Conservation (phyloP, 306 rosid genomes). For the Prunus kanzakura region DNA sequence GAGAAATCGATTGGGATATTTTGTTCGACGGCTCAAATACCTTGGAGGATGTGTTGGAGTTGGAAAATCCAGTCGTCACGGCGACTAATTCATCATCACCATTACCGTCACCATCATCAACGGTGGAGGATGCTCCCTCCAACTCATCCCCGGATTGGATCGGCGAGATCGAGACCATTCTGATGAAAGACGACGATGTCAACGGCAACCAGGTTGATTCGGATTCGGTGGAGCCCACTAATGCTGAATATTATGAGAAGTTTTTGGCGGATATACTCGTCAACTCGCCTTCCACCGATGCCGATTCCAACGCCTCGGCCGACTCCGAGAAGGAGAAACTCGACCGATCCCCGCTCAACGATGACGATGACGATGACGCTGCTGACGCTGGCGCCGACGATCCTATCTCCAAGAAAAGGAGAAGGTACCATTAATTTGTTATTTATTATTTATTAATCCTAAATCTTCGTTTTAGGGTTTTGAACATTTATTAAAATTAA, state of each 20-base stretch:
- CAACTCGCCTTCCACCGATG: constrained; percentile 26
- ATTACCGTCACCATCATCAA: constrained; percentile 4
- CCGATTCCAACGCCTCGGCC: constrained; percentile 25
- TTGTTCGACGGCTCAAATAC: constrained; percentile 25
- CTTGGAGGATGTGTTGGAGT: background rate
- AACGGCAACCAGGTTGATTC: background rate
- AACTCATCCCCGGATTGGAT: constrained; percentile 22
- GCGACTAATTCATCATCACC: constrained; percentile 1
- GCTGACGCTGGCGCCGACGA: constrained; percentile 21
- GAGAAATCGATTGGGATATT: constrained; percentile 35
- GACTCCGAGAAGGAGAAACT: constrained; percentile 31
- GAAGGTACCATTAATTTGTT: constrained; percentile 42
- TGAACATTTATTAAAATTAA: background rate
- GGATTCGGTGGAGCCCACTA: constrained; percentile 19
- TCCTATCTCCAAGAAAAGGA: constrained; percentile 48
- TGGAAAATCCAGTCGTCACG: constrained; percentile 10
- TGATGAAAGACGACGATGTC: constrained; percentile 48
- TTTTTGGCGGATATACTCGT: constrained; percentile 46
- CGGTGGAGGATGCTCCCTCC: constrained; percentile 8
- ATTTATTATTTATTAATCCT: background rate
- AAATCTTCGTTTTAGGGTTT: background rate
- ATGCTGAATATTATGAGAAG: constrained; percentile 20
- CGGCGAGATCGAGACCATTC: constrained; percentile 48
- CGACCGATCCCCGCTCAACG: constrained; percentile 6
- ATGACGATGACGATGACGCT: background rate